Evolutionary conservation across 1,139 yeast genomes (phyloP).

Genomic region (Lodderomyces beijingensis): DNA sequence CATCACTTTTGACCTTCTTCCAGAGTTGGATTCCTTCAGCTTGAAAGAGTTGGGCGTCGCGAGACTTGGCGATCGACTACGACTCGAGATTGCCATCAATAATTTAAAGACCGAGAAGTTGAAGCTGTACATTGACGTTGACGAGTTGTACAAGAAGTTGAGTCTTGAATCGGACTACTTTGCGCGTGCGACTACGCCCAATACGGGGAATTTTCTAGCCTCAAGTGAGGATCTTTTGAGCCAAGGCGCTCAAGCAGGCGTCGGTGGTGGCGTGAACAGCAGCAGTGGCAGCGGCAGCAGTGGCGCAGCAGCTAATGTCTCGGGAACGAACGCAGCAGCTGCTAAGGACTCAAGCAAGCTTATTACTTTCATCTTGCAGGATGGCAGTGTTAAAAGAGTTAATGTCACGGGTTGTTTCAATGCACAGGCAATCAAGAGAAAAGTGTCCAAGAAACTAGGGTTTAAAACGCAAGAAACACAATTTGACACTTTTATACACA

Average conservation of each 20-base stretch:
- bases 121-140: conserved; percentile 28
- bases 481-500: conserved; percentile 43
- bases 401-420: conserved; percentile 78
- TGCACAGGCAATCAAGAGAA: conserved; percentile 73
- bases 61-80: conserved; percentile 78
- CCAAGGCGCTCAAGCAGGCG: neutral
- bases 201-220: conserved; percentile 2
- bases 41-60: conserved; percentile 71
- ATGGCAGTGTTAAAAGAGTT: conserved; percentile 71
- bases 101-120: conserved; percentile 36
- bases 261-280: conserved; percentile 9
- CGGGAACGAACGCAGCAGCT: conserved; percentile 2
- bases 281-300: conserved; percentile 1
- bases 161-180: conserved; percentile 7
- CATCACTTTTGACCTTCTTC: conserved; percentile 55
- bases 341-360: conserved; percentile 38
- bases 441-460: conserved; percentile 61
- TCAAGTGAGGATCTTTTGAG: too few species aligned
- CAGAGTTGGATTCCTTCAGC: conserved; percentile 64
- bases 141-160: conserved; percentile 18
- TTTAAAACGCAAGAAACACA: conserved; percentile 34
- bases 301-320: conserved; percentile 12
- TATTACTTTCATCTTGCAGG: conserved; percentile 67
- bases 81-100: conserved; percentile 53
- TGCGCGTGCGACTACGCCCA: neutral